Conservation (phyloP, 371 early-diverging fungal genomes). For the Rhizopus delemar region DNA sequence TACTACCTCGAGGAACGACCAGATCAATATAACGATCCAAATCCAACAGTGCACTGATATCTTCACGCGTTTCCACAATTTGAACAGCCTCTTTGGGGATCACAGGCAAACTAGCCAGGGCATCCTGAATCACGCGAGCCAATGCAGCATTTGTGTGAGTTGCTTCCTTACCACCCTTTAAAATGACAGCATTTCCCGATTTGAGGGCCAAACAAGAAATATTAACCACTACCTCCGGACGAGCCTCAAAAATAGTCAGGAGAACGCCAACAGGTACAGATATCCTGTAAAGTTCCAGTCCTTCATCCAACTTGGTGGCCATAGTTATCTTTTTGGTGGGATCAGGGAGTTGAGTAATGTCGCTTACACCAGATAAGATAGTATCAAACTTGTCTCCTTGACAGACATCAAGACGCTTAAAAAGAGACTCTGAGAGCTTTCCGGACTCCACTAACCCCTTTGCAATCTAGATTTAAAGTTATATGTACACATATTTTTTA, state of each 20-base stretch:
- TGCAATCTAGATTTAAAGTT: conserved; percentile 47
- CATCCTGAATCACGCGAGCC: conserved; percentile 75
- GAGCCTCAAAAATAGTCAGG: conserved; percentile 95
- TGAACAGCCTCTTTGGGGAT: conserved; percentile 81
- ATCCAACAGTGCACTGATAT: conserved; percentile 80
- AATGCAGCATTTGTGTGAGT: conserved; percentile 77
- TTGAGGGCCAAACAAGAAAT: conserved; percentile 94
- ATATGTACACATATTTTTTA: not conserved
- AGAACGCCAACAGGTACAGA: conserved; percentile 93
- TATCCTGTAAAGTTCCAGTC: conserved; percentile 85
- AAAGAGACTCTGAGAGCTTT: conserved; percentile 73
- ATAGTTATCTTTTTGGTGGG: conserved; percentile 81
- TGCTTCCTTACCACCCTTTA: conserved; percentile 93
- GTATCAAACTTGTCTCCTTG: conserved; percentile 84
- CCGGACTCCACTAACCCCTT: conserved; percentile 74
- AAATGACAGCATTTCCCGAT: conserved; percentile 94
- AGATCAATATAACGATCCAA: conserved; percentile 92
- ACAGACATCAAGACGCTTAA: conserved; percentile 88
- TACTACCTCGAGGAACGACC: conserved; percentile 94
- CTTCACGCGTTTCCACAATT: conserved; percentile 86
- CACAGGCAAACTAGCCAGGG: conserved; percentile 60
- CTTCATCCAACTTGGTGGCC: conserved; percentile 80
- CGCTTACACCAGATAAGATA: conserved; percentile 86
- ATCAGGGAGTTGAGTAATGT: conserved; percentile 82
- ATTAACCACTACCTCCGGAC: conserved; percentile 98